Percentiles rank a stretch among this genome's conserved stretches.
These are phyloP conservation scores for Cucumis sativus DNA, from an alignment of 306 rosid species.

Conservation along the genomic window Cucumber_9930_V3 NC_026661.2:18474001-18474500, in stretches of 20 bases:
- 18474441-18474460: conserved; percentile 80
- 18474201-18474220: conserved; percentile 20
- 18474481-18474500: conserved; percentile 86
- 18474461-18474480: conserved; percentile 74
- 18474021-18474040: background rate
- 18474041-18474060: no score
- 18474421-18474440: conserved; percentile 96
- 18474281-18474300: background rate
- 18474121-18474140: conserved; percentile 32
- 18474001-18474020: background rate
- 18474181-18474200: conserved; percentile 64
- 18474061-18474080: background rate
- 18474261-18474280: background rate
- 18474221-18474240: background rate
- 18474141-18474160: conserved; percentile 89
- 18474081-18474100: background rate
- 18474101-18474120: background rate
- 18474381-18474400: conserved; percentile 70
- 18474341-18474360: conserved; percentile 93
- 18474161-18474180: conserved; percentile 72
- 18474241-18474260: no score
- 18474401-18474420: conserved; percentile 97
- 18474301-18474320: conserved; percentile 32
- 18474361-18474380: conserved; percentile 87
- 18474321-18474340: conserved; percentile 96